These are phyloP conservation scores for Boletus eberwhitei DNA, from an alignment of 768 basidiomycete genomes.

Conservation along the genomic window DNA sequence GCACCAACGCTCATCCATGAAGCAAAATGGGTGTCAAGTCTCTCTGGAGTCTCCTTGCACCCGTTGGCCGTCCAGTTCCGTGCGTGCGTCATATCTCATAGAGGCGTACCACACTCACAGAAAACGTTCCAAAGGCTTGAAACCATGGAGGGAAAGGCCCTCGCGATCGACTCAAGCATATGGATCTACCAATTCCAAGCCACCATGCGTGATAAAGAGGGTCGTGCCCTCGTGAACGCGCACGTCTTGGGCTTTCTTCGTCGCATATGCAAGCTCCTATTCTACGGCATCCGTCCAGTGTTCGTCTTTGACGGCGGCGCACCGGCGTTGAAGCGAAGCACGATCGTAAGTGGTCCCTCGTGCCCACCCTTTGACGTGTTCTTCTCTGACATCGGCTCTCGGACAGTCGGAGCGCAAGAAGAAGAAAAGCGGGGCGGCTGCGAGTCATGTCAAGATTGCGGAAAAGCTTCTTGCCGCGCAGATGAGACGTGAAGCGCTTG, in stretches of 20 bases:
- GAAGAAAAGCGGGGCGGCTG: constrained; percentile 88
- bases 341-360: constrained; percentile 61
- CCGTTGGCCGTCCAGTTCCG: constrained; percentile 94
- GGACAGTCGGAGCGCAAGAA: constrained; percentile 77
- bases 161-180: constrained; percentile 98
- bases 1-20: neutral
- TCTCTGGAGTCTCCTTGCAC: constrained; percentile 86
- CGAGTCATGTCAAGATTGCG: constrained; percentile 81
- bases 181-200: constrained; percentile 99
- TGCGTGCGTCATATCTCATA: constrained; percentile 36
- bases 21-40: constrained; percentile 90
- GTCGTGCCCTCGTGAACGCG: constrained; percentile 84
- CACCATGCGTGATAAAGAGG: constrained; percentile 98
- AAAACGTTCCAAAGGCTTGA: constrained; percentile 62
- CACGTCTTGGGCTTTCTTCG: constrained; percentile 90
- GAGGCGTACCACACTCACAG: constrained; percentile 4
- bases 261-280: constrained; percentile 90
- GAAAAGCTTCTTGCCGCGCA: constrained; percentile 92
- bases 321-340: constrained; percentile 81
- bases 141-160: constrained; percentile 88
- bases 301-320: constrained; percentile 99
- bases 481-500: constrained; percentile 83
- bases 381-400: constrained; percentile 4
- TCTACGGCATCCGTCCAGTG: constrained; percentile 97
- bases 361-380: neutral